These are phyloP conservation scores for Pichia sporocuriosa DNA, from an alignment of 805 yeast genomes.

Conservation along the genomic window DNA sequence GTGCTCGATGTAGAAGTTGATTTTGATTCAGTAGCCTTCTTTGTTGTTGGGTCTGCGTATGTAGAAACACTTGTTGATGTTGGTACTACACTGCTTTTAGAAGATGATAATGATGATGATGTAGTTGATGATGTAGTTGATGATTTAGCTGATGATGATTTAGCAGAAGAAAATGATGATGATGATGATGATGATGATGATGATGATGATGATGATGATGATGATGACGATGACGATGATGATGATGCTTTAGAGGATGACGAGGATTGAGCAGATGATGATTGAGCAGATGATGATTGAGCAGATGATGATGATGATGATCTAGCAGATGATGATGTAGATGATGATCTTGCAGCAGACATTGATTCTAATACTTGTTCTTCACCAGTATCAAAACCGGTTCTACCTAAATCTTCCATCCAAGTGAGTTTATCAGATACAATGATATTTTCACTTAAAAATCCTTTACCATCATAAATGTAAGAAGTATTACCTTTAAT, in stretches of 20 bases:
- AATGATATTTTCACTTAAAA: constrained; percentile 44
- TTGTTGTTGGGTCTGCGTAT: no score
- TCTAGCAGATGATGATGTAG: constrained; percentile 1
- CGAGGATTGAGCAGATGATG: background rate
- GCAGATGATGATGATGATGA: constrained; percentile 4
- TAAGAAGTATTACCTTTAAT: constrained; percentile 43
- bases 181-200: background rate
- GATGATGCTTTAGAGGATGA: background rate
- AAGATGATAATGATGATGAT: background rate
- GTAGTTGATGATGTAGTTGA: background rate
- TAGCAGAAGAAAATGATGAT: background rate
- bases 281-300: background rate
- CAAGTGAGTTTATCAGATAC: constrained; percentile 58
- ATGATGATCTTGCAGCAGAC: background rate
- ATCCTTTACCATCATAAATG: constrained; percentile 43
- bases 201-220: background rate
- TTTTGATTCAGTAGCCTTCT: background rate
- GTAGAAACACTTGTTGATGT: no score
- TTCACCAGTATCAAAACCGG: constrained; percentile 57
- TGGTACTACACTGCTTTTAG: no score
- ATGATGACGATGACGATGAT: background rate
- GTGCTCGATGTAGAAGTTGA: constrained; percentile 1
- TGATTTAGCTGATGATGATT: constrained; percentile 2
- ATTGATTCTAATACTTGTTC: constrained; percentile 23
- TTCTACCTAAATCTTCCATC: constrained; percentile 52